phyloP scores from a whole-genome alignment of 441 rosid genomes.

The Mallotus japonicus region DNA sequence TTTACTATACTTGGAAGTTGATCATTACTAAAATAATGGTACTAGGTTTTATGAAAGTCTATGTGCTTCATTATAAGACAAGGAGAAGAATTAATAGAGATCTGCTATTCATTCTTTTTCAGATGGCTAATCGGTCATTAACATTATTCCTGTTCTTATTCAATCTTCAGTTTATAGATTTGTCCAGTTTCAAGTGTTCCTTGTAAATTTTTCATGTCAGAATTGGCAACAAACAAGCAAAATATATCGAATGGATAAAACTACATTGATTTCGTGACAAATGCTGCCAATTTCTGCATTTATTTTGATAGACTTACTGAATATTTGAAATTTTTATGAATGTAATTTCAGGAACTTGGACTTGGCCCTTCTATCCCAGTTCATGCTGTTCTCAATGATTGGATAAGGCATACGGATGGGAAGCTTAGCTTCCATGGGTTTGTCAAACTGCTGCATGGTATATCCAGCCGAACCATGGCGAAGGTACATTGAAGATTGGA shows the following conservation, averaged over 20 bases:
- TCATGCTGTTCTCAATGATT: slow-evolving; percentile 75
- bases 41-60: background rate
- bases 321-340: background rate
- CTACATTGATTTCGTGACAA: background rate
- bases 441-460: slow-evolving; percentile 73
- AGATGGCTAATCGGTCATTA: background rate
- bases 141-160: background rate
- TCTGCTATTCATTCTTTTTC: background rate
- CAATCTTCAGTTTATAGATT: background rate
- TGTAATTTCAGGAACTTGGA: slow-evolving; percentile 73
- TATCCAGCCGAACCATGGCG: slow-evolving; percentile 52
- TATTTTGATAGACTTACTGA: background rate
- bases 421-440: slow-evolving; percentile 95
- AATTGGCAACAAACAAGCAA: background rate
- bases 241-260: background rate
- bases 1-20: background rate
- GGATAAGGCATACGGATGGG: slow-evolving; percentile 88
- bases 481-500: slow-evolving; percentile 43
- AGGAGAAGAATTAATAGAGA: too few species aligned
- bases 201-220: background rate
- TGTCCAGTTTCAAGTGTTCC: background rate
- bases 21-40: background rate
- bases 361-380: slow-evolving; percentile 88
- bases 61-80: too few species aligned
- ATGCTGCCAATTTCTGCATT: background rate